Evolutionary conservation across 2,329 filamentous ascomycete species (phyloP), one percentile per base, ranked within the genome.

Genomic region (Cercospora brassicicola): DNA sequence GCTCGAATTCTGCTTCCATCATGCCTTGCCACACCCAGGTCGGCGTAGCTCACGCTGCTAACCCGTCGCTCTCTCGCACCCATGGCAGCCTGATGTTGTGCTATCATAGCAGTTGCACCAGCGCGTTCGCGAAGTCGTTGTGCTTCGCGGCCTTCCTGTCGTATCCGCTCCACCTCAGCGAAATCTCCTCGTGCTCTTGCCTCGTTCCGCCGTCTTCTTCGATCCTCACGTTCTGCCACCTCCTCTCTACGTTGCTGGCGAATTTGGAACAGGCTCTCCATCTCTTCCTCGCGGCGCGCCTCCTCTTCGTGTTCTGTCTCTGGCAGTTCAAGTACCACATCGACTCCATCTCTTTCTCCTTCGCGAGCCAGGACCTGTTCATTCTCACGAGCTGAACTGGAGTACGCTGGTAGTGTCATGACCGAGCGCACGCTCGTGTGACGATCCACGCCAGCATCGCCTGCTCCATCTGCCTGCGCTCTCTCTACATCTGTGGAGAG

Each of bases 211-310:
- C 88, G 83, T 57, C 87, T 85, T 62, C 92, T 85, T n/a, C 91
- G 84, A 71, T 91, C 89, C 72, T 96, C 92, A 4, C 93, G 89
- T 70, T 95, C 93, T 4, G 88, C 87, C 45, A 90, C 85, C 78
- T 96, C 91, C 65, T 87, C 85, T 62, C 94, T 88, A 64, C 95
- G 87, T 18, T 92, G 89, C 11, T 91, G 78, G 11, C 95, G 90
- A 67, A 98, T 94, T 78, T 96, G 93, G 78, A 96, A 98, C 48
- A 98, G 81, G 0, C 91, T 88, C 70, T 95, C 91, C 95, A 98
- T 98, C 79, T 97, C 92, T 30, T 92, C 88, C 71, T 98, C 93
- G 11, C 95, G 87, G 63, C 93, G 82, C 1, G 82, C 81, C 78
- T 96, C 93, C 72, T 96, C 89, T 64, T 93, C 91, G 62, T 96